Conservation (phyloP, 768 basidiomycete species). For the Lactarius hatsudake region DNA sequence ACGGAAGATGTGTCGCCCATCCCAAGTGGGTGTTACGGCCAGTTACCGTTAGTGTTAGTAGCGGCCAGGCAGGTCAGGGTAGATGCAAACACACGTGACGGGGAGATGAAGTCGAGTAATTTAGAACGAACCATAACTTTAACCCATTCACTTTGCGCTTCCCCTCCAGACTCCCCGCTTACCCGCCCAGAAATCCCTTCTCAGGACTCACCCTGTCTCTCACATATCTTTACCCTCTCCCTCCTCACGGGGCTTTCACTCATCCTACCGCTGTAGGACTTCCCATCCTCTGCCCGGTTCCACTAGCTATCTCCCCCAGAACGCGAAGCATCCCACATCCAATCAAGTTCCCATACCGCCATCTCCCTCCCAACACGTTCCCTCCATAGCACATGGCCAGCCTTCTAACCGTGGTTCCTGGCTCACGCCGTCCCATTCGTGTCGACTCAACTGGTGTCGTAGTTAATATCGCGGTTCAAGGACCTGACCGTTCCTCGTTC, state of each 20-base stretch:
- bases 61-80: not conserved
- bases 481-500: constrained; percentile 8
- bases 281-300: not conserved
- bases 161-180: not conserved
- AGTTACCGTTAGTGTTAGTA: not conserved
- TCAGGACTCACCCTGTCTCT: not conserved
- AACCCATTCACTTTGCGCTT: not conserved
- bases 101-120: constrained; percentile 5
- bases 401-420: constrained; percentile 23
- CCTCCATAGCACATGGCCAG: constrained; percentile 18
- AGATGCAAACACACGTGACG: constrained; percentile 15
- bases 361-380: not conserved
- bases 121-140: not conserved
- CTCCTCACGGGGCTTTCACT: constrained; percentile 8
- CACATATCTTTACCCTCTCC: not conserved
- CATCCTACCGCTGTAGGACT: not conserved
- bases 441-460: constrained; percentile 24
- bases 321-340: constrained; percentile 2
- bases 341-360: not conserved
- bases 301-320: not conserved
- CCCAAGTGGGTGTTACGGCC: not conserved
- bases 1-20: constrained; percentile 14
- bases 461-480: constrained; percentile 21
- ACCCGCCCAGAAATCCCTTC: not conserved
- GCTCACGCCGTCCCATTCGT: constrained; percentile 28